Evolutionary conservation across 441 rosid genomes (phyloP).

Genomic region (Populus hybrid): DNA sequence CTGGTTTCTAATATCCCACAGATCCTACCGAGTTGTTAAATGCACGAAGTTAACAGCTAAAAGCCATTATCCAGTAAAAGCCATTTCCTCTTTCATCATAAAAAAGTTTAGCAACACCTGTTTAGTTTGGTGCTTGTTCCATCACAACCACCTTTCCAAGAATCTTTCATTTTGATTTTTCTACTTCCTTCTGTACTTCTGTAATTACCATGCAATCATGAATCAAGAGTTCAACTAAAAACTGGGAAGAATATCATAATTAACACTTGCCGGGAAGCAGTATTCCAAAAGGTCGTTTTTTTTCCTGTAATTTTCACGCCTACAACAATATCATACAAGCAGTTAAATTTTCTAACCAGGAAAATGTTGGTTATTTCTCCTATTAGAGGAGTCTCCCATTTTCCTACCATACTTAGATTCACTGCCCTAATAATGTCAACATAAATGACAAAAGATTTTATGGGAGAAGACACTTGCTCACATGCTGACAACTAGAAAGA

Average conservation of each 20-base stretch:
- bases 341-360: not conserved
- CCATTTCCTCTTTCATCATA: no score
- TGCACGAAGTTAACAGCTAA: not conserved
- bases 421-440: not conserved
- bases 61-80: no score
- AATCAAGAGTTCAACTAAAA: not conserved
- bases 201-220: not conserved
- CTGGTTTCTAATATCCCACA: no score
- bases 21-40: not conserved
- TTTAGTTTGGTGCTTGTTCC: not conserved
- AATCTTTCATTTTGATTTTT: not conserved
- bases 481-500: not conserved
- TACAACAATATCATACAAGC: not conserved
- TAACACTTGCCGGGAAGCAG: not conserved
- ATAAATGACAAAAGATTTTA: not conserved
- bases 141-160: not conserved
- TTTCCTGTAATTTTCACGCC: no score
- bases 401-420: not conserved
- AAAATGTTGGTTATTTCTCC: not conserved
- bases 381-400: not conserved
- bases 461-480: no score
- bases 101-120: no score
- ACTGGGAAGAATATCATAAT: not conserved
- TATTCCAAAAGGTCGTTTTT: not conserved
- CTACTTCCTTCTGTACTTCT: not conserved